Evolutionary conservation across 2,329 filamentous ascomycete genomes (phyloP), one percentile per base, ranked within the genome.

Genomic region (Colletotrichum noveboracense): DNA sequence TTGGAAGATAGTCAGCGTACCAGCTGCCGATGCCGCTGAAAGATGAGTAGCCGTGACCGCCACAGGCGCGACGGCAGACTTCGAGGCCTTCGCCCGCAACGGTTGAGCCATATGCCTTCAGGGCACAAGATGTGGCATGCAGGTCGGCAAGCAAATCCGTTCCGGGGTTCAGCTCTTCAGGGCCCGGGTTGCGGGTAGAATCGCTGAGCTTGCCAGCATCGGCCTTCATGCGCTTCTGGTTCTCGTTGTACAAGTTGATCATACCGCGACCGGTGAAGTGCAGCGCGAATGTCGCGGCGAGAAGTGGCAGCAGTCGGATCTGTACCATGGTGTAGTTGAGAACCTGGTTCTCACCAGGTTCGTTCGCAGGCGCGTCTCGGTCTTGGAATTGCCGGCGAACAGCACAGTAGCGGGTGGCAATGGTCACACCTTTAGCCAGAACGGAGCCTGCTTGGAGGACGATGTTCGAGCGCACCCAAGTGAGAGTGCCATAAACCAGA

Each of bases 301-400:
- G 86, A 5, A 96, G 87, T 2, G 94, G 93, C 26, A 96, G 86
- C 3, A 96, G 87, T 64, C 94, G 91, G 80, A 94, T 90, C 82
- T 95, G 94, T 9, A 96, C 94, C 91, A 95, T 95, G 77, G 93
- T 94, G 85, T 96, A 96, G 86, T 96, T 94, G 32, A 96, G 87
- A 2, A 96, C 94, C 79, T 93, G 93, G 81, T 92, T 95, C 86
- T 96, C 94, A 7, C 90, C 91, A 28, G 86, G 82, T 76, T 89
- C 87, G 52, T 86, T 87, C 48, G 89, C 87, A 32, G 89, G 87
- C 7, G 92, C 91, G 83, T 95, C 94, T 7, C 91, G 90, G 79
- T 96, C 94, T 82, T 94, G 92, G 87, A 96, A 96, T 81, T 96
- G 94, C n/a, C 93, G 89, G 66, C 94, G 90, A 6, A 96, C 91